A percentile compares a stretch with the other conserved stretches of the same genome.
Conservation (phyloP, 1,284 basidiomycete genomes). For the Cutaneotrichosporon sp. region DNA sequence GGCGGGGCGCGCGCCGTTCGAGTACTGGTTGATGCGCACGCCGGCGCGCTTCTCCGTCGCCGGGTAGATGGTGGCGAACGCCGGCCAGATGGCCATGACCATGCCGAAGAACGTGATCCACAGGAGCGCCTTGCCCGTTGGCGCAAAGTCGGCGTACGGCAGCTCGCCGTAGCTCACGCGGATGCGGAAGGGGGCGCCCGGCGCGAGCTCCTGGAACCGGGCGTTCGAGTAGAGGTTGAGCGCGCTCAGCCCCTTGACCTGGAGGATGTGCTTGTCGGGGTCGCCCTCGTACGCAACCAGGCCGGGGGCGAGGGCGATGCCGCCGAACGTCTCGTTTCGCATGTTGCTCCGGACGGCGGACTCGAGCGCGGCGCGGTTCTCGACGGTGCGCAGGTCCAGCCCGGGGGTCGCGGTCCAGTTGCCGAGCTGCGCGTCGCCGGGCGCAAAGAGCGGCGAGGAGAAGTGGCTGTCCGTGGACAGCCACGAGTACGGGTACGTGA, state of each 20-base stretch:
- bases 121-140: constrained; percentile 34
- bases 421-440: constrained; percentile 2
- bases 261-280: not conserved
- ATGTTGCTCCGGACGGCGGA: constrained; percentile 58
- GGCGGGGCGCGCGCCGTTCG: constrained; percentile 69
- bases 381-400: constrained; percentile 49
- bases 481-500: constrained; percentile 28
- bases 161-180: constrained; percentile 63
- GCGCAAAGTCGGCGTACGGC: constrained; percentile 31
- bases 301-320: constrained; percentile 62
- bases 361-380: constrained; percentile 60
- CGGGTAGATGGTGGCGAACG: constrained; percentile 76
- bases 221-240: constrained; percentile 70
- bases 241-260: constrained; percentile 59
- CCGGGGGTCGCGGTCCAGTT: constrained; percentile 13
- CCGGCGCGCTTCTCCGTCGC: constrained; percentile 62
- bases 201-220: constrained; percentile 62
- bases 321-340: constrained; percentile 61
- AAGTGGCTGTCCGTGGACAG: constrained; percentile 57
- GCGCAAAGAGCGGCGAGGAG: constrained; percentile 54
- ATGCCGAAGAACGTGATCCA: constrained; percentile 42
- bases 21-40: constrained; percentile 66
- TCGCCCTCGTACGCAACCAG: constrained; percentile 25
- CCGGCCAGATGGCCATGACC: constrained; percentile 66
- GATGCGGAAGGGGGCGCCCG: constrained; percentile 56